Conservation (phyloP, 768 basidiomycete genomes). For the Pleurotus tuber-regium region DNA sequence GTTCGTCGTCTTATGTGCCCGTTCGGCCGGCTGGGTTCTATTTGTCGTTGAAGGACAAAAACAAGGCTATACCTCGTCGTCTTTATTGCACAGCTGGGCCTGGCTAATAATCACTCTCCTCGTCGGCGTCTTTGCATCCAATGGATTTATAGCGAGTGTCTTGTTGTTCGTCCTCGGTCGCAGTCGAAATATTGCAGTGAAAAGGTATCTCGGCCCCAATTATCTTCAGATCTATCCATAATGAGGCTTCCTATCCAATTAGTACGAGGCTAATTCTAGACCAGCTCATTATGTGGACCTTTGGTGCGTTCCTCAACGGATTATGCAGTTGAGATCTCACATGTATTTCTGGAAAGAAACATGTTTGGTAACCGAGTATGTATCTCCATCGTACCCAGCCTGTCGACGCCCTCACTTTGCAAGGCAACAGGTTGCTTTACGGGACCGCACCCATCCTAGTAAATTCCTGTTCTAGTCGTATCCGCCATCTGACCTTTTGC, state of each 20-base stretch:
- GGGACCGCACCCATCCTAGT: neutral
- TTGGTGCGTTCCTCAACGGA: neutral
- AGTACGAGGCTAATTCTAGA: constrained; percentile 6
- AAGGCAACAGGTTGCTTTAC: neutral
- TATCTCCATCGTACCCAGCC: neutral
- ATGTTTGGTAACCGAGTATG: constrained; percentile 4
- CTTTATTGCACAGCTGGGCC: neutral
- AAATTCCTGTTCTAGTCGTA: neutral
- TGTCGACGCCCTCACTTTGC: neutral
- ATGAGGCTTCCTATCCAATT: neutral
- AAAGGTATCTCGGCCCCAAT: too few relatives aligned
- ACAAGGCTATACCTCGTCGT: neutral
- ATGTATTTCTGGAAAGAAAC: constrained; percentile 3
- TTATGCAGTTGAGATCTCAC: neutral
- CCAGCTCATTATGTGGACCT: constrained; percentile 6
- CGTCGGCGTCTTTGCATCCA: neutral
- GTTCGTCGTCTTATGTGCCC: neutral
- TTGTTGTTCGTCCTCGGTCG: neutral
- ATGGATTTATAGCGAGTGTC: neutral
- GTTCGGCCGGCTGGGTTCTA: neutral
- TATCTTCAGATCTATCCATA: too few relatives aligned
- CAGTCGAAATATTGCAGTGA: too few relatives aligned
- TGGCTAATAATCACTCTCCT: constrained; percentile 5
- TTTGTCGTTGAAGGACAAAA: neutral
- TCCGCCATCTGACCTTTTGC: neutral